Evolutionary conservation across 495 filamentous ascomycete genomes (phyloP).

Genomic region (Saxophila tyrrhenica): DNA sequence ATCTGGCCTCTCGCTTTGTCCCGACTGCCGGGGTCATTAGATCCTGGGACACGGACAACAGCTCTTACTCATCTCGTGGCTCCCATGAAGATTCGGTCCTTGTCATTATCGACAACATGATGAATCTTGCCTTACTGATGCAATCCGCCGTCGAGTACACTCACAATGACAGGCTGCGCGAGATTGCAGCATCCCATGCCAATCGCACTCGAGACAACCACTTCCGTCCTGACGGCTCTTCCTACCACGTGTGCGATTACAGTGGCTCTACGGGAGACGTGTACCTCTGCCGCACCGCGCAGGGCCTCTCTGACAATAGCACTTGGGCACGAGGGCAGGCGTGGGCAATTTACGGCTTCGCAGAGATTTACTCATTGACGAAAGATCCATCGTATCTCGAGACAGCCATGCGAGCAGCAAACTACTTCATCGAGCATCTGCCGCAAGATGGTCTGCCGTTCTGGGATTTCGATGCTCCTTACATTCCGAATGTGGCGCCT

Average conservation of each 20-base stretch:
- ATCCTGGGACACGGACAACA: background rate
- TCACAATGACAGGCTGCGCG: background rate
- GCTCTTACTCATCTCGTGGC: background rate
- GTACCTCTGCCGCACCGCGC: background rate
- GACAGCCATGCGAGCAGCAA: background rate
- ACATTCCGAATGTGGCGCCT: background rate
- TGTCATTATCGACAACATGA: constrained; percentile 2
- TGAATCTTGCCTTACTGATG: background rate
- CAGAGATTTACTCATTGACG: background rate
- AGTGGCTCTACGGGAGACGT: background rate
- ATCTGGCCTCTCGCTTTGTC: background rate
- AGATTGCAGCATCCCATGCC: background rate
- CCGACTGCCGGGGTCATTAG: background rate
- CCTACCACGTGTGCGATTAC: background rate
- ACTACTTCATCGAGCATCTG: background rate
- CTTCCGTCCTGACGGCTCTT: background rate
- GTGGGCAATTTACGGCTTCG: constrained; percentile 1
- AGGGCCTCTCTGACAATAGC: background rate
- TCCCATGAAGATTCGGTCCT: background rate
- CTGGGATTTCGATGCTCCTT: background rate
- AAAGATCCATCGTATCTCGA: background rate
- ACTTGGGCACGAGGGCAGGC: background rate
- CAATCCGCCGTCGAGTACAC: background rate
- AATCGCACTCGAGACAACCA: background rate
- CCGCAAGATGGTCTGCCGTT: background rate